Evolutionary conservation across 805 yeast species (phyloP).

Genomic region (Kuraishia piskuri): DNA sequence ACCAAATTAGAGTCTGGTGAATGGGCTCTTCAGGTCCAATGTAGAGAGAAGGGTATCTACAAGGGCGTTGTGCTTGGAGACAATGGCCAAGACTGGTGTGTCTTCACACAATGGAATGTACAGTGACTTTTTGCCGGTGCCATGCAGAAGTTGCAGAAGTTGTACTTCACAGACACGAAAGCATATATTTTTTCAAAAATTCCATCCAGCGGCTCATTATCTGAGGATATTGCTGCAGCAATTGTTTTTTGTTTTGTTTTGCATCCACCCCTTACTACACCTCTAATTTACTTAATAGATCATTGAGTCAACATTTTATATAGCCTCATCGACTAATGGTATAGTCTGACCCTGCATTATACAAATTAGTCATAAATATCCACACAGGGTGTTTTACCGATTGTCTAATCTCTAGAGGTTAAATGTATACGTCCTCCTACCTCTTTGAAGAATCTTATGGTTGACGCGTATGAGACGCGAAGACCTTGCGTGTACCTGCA

Average conservation of each 20-base stretch:
- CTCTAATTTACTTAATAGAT: background rate
- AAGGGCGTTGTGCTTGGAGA: slow-evolving; percentile 75
- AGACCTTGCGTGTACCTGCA: background rate
- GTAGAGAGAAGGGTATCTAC: slow-evolving; percentile 76
- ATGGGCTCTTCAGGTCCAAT: slow-evolving; percentile 52
- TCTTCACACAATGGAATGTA: slow-evolving; percentile 82
- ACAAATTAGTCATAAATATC: too few relatives aligned
- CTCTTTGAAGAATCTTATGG: too few relatives aligned
- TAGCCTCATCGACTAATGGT: too few relatives aligned
- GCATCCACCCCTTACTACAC: background rate
- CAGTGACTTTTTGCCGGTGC: background rate
- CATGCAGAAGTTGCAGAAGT: too few relatives aligned
- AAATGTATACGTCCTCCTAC: too few relatives aligned
- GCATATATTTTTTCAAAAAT: background rate
- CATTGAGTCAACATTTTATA: background rate
- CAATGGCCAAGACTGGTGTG: slow-evolving; percentile 73
- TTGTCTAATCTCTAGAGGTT: too few relatives aligned
- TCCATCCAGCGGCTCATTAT: background rate
- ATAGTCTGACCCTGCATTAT: too few relatives aligned
- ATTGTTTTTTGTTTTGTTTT: too few relatives aligned
- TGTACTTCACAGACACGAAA: background rate
- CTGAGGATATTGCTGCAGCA: background rate
- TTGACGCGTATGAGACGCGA: background rate
- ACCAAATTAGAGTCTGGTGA: slow-evolving; percentile 36
- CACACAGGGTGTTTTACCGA: too few relatives aligned